Evolutionary conservation across 441 rosid genomes (phyloP), one percentile per base, ranked within the genome.

Genomic region (Populus hybrid): DNA sequence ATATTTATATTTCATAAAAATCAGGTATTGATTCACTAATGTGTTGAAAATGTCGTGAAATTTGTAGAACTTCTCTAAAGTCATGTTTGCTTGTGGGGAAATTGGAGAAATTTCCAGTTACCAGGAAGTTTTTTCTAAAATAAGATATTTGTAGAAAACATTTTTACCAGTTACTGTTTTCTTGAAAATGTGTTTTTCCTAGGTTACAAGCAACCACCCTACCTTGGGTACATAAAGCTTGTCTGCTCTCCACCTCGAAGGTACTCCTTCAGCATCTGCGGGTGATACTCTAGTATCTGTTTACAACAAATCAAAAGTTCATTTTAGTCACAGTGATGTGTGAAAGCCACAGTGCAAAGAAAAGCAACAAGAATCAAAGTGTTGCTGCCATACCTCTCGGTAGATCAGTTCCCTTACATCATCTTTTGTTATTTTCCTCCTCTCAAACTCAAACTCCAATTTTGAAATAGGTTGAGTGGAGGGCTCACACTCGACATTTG

Each of bases 171-270:
- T 61, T 9, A 9, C 4, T 61, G 65, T 9, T 9, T 61, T 61
- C 28, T 61, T 61, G 65, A 3, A 61, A 61, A 61, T 10, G 3
- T 1, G 53, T 23, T 18, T 26, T 66, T 14, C 29, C 16, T 11
- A 35, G 76, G 67, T 72, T 50, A 71, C 65, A 38, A 6, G 64
- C 50, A 64, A 72, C 28, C 24, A 50, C 24, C 87, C 65, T 66
- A 93, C 99, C 99, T 97, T 69, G 99, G 99, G 81, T 92, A 97
- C 99, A 97, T 88, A 86, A 97, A 97, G 87, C 97, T 95, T 72
- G 94, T 92, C 79, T 92, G 99, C 18, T 95, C 99, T 75, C 98
- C 98, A 71, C 99, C 99, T 26, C 88, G 89, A 80, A 90, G 93
- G 87, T 93, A 90, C 79, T 95, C 99, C 81, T 97, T 91, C 75